phyloP scores from a whole-genome alignment of 192 early-diverging fungal genomes.

The Allomyces arbusculus region DNA sequence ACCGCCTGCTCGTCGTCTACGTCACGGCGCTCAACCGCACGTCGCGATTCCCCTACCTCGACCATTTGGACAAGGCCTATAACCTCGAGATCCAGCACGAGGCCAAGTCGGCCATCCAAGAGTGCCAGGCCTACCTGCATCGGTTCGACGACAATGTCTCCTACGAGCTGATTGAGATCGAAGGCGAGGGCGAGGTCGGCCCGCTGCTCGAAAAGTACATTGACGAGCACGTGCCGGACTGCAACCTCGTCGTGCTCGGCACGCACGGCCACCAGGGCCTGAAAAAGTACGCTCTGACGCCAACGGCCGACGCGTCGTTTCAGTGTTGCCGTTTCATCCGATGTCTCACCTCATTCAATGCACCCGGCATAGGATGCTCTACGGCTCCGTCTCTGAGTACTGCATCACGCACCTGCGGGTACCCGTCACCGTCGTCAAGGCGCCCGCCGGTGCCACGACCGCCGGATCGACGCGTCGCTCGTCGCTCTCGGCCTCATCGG shows the following conservation, averaged over 20 bases:
- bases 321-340: no score
- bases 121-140: constrained; percentile 8
- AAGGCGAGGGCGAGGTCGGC: constrained; percentile 14
- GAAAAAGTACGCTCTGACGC: constrained; percentile 3
- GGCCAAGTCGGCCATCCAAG: constrained; percentile 6
- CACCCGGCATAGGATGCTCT: no score
- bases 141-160: constrained; percentile 3
- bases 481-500: no score
- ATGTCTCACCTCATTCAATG: no score
- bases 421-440: constrained; percentile 13
- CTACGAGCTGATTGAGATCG: constrained; percentile 11
- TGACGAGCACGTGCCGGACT: constrained; percentile 7
- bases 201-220: constrained; percentile 14
- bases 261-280: constrained; percentile 7
- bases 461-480: no score
- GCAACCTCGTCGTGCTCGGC: constrained; percentile 10
- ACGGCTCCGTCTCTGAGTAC: constrained; percentile 14
- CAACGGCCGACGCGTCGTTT: no score
- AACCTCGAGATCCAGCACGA: constrained; percentile 12
- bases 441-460: not conserved
- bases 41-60: not conserved
- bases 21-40: not conserved
- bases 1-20: not conserved
- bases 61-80: constrained; percentile 13
- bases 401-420: constrained; percentile 9